A percentile compares a stretch with the other conserved stretches of the same genome.
phyloP scores from a whole-genome alignment of 441 rosid genomes.

The Brassica balearica region DNA sequence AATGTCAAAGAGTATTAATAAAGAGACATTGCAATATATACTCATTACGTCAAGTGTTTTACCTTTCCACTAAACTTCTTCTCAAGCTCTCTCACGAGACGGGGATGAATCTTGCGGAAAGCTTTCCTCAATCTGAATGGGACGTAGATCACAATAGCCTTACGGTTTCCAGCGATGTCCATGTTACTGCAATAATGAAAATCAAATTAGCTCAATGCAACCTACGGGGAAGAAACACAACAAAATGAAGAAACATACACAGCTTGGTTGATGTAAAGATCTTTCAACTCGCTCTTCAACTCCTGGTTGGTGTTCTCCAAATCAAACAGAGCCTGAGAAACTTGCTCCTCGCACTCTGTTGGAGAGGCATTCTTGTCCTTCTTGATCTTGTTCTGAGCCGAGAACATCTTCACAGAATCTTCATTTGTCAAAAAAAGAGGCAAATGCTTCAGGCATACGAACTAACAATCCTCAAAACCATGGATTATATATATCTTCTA shows the following conservation, averaged over 20 bases:
- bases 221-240: no score
- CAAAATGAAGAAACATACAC: constrained; percentile 47
- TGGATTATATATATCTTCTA: background rate
- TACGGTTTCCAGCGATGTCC: constrained; percentile 80
- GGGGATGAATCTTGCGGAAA: constrained; percentile 82
- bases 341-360: constrained; percentile 75
- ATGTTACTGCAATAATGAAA: no score
- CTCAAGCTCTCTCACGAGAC: constrained; percentile 92
- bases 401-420: constrained; percentile 66
- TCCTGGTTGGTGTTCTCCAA: constrained; percentile 85
- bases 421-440: background rate
- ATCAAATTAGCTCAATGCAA: no score
- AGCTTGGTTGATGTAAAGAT: constrained; percentile 81
- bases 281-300: constrained; percentile 82
- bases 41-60: background rate
- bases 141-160: constrained; percentile 83
- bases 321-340: constrained; percentile 89
- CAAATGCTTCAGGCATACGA: background rate
- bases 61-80: constrained; percentile 93
- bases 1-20: background rate
- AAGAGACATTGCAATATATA: background rate
- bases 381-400: constrained; percentile 77
- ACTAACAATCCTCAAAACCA: background rate
- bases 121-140: constrained; percentile 90
- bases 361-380: constrained; percentile 80